Percentiles rank a stretch among this genome's conserved stretches.
phyloP scores from a whole-genome alignment of 1,284 basidiomycete species.

The Laetiporus sulphureus region DNA sequence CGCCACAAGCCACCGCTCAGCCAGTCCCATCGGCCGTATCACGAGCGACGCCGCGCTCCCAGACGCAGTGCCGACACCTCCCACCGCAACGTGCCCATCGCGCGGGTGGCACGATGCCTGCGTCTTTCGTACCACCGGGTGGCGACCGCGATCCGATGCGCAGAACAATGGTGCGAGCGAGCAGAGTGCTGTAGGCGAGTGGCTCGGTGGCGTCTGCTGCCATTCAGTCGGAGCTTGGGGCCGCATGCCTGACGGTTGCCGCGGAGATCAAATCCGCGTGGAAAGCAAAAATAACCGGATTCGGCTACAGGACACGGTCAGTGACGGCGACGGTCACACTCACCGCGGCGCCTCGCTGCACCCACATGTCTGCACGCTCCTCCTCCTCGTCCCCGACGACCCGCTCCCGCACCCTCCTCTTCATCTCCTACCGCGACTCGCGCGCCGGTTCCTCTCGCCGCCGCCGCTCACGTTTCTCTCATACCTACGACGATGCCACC shows the following conservation, averaged over 20 bases:
- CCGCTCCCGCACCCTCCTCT: conserved; percentile 88
- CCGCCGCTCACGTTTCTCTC: conserved; percentile 28
- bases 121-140: background rate
- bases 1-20: background rate
- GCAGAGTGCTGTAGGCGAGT: too few relatives aligned
- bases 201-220: too few relatives aligned
- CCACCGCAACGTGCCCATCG: background rate
- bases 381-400: conserved; percentile 43
- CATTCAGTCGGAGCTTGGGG: too few relatives aligned
- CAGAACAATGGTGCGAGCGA: too few relatives aligned
- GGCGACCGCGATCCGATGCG: background rate
- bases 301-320: too few relatives aligned
- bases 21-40: conserved; percentile 1
- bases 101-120: background rate
- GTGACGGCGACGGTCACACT: conserved; percentile 18
- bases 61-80: background rate
- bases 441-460: conserved; percentile 46
- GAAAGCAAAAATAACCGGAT: conserved; percentile 22
- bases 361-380: conserved; percentile 27
- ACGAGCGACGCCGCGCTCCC: background rate
- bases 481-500: conserved; percentile 33
- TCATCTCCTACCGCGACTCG: conserved; percentile 92
- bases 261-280: too few relatives aligned
- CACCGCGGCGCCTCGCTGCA: conserved; percentile 14
- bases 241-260: too few relatives aligned